These are phyloP conservation scores for Amyloporia xantha DNA, from an alignment of 768 basidiomycete species.

Conservation along the genomic window DNA sequence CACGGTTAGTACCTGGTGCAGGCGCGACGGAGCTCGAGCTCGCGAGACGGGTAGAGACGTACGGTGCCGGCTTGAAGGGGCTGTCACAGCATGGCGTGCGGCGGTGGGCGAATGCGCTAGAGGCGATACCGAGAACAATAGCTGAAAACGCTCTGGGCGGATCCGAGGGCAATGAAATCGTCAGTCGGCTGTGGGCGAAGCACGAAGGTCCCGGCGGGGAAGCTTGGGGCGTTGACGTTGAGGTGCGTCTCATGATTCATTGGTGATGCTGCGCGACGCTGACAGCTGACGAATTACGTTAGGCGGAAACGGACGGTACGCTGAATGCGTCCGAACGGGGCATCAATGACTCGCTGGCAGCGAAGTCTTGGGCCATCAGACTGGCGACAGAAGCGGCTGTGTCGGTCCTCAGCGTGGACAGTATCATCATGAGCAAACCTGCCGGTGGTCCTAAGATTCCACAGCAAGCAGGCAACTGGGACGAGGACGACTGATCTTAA, in stretches of 20 bases:
- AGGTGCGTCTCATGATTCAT: conserved; percentile 41
- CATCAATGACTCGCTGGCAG: conserved; percentile 83
- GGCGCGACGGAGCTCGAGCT: conserved; percentile 93
- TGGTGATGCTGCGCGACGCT: conserved; percentile 1
- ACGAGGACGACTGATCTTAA: conserved; percentile 47
- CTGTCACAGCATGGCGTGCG: conserved; percentile 91
- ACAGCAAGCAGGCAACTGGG: conserved; percentile 85
- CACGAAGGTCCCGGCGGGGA: conserved; percentile 74
- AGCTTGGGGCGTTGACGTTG: conserved; percentile 82
- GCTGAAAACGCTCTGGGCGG: conserved; percentile 94
- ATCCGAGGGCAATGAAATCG: conserved; percentile 88
- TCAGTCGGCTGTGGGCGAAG: conserved; percentile 85
- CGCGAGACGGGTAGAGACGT: conserved; percentile 75
- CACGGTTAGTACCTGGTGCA: conserved; percentile 86
- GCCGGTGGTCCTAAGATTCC: conserved; percentile 84
- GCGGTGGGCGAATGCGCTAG: conserved; percentile 82
- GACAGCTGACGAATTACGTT: conserved; percentile 6
- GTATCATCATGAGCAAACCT: conserved; percentile 96
- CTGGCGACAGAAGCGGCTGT: conserved; percentile 91
- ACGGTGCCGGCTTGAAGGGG: conserved; percentile 84
- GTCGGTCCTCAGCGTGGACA: conserved; percentile 90
- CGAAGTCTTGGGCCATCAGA: conserved; percentile 85
- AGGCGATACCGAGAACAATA: conserved; percentile 86
- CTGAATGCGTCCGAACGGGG: conserved; percentile 52
- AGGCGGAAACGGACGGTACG: conserved; percentile 80